Evolutionary conservation across 1,284 basidiomycete genomes (phyloP).

Genomic region (Cutaneotrichosporon dermatis): DNA sequence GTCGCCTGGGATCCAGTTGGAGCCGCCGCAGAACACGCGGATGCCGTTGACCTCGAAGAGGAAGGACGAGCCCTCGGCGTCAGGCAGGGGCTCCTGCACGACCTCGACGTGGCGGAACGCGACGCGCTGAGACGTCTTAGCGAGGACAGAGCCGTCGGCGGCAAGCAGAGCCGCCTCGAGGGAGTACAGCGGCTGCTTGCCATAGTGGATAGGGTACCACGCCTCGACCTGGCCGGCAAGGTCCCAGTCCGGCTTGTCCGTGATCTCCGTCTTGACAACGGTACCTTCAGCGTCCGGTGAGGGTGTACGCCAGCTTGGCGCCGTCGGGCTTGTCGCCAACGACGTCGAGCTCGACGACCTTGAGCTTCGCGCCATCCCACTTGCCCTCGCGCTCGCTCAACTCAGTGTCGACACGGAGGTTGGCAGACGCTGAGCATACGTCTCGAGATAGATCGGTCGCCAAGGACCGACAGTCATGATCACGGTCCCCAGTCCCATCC

Average conservation of each 20-base stretch:
- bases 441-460: slow-evolving; percentile 58
- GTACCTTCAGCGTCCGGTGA: slow-evolving; percentile 12
- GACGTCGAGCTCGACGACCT: slow-evolving; percentile 7
- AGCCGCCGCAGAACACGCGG: slow-evolving; percentile 82
- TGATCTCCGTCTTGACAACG: slow-evolving; percentile 36
- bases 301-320: slow-evolving; percentile 11
- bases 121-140: slow-evolving; percentile 45
- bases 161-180: slow-evolving; percentile 55
- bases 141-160: slow-evolving; percentile 26
- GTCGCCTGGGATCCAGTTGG: slow-evolving; percentile 91
- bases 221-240: slow-evolving; percentile 56
- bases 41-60: slow-evolving; percentile 83
- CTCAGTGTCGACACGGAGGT: slow-evolving; percentile 55
- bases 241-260: slow-evolving; percentile 51
- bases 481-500: slow-evolving; percentile 57
- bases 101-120: slow-evolving; percentile 70
- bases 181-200: slow-evolving; percentile 69
- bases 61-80: slow-evolving; percentile 69
- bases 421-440: slow-evolving; percentile 61
- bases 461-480: slow-evolving; percentile 49
- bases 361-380: slow-evolving; percentile 6
- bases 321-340: slow-evolving; percentile 1
- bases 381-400: not conserved
- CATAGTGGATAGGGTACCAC: slow-evolving; percentile 74
- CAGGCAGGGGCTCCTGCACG: slow-evolving; percentile 57